Conservation (phyloP, 129 eudicot species). For the carrot (Daucus carota) region DH1_v3.0 NC_030381.2:54216501-54217000, state of each 20-base stretch:
- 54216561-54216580: not conserved
- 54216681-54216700: constrained; percentile 68
- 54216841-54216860: constrained; percentile 43
- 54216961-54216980: constrained; percentile 59
- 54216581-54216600: constrained; percentile 54
- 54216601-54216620: constrained; percentile 68
- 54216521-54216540: not conserved
- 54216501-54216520: not conserved
- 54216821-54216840: constrained; percentile 63
- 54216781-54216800: constrained; percentile 64
- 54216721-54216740: constrained; percentile 50
- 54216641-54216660: constrained; percentile 58
- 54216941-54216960: constrained; percentile 60
- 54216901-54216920: constrained; percentile 34
- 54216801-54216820: constrained; percentile 73
- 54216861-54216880: constrained; percentile 60
- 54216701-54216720: constrained; percentile 36
- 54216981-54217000: constrained; percentile 61
- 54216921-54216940: constrained; percentile 50
- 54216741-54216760: constrained; percentile 55
- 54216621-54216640: constrained; percentile 69
- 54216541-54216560: not conserved
- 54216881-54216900: constrained; percentile 57
- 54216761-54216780: constrained; percentile 56
- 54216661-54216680: constrained; percentile 58